Percentiles rank a stretch among this genome's conserved stretches.
Conservation (phyloP, 2,329 filamentous ascomycete genomes). For the Purpureocillium takamizusanense region DNA sequence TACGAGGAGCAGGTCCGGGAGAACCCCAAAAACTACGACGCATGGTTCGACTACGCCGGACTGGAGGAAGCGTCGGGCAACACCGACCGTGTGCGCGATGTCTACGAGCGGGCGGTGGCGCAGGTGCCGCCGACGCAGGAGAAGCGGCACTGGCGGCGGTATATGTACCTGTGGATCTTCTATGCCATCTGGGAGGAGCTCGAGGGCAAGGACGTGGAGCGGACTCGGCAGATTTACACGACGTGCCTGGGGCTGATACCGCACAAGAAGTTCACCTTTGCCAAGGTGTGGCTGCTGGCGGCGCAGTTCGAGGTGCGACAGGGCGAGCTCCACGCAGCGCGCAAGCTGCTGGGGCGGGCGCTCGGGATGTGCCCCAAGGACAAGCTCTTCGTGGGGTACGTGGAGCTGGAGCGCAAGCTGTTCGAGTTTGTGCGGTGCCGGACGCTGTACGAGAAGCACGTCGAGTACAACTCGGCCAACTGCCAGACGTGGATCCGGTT, state of each 20-base stretch:
- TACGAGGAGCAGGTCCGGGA: conserved; percentile 94
- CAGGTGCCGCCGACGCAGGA: conserved; percentile 92
- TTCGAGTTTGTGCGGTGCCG: conserved; percentile 92
- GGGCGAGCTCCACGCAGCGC: conserved; percentile 65
- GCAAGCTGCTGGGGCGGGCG: conserved; percentile 82
- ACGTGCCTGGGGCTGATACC: conserved; percentile 82
- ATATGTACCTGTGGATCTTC: conserved; percentile 97
- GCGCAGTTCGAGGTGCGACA: conserved; percentile 91
- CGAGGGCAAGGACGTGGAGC: conserved; percentile 66
- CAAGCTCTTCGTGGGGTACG: conserved; percentile 87
- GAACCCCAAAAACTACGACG: conserved; percentile 93
- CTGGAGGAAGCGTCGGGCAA: conserved; percentile 83
- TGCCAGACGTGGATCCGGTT: conserved; percentile 95
- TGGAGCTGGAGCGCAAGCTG: conserved; percentile 84
- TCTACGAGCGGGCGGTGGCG: conserved; percentile 92
- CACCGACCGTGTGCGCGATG: conserved; percentile 73
- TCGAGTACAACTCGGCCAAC: conserved; percentile 86
- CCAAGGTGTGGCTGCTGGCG: conserved; percentile 91
- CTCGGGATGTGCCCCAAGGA: conserved; percentile 96
- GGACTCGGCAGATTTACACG: conserved; percentile 83
- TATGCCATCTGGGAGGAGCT: conserved; percentile 95
- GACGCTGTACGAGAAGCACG: conserved; percentile 86
- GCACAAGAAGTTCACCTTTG: conserved; percentile 95
- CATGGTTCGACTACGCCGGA: conserved; percentile 91
- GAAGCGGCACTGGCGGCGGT: conserved; percentile 93